Base-by-base conservation (phyloP, 2,329 filamentous ascomycete genomes). In the Talaromyces sp. region DNA sequence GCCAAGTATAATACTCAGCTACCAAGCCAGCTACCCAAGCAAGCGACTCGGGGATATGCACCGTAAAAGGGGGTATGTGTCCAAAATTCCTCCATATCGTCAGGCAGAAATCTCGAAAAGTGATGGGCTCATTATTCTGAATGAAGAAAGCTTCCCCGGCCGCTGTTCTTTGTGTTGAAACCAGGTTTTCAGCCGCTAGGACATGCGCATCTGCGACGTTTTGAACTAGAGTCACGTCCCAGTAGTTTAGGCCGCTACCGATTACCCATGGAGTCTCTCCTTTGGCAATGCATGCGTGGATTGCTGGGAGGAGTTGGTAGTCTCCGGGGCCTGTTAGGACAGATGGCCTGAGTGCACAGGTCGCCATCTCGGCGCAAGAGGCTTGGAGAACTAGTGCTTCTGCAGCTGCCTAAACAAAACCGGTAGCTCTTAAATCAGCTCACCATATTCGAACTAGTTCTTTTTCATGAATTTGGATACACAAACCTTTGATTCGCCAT, bases 61-160 rank as follows among this genome's bases (percentile, higher is more conserved):
- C 65, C 56, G 83, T 72, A 60, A 78, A 84, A 0, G 71, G 70
- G 5, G 85, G 85, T 14, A 70, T 69, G 31, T 82, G 77, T 0
- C 79, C 84, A 69, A 87, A 87, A 62, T 77, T 73, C 11, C 71
- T 73, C 79, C 79, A 82, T 52, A 81, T 74, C 9, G 75, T 75
- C 37, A 81, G 71, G 65, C 79, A 81, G 59, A 81, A 80, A 68
- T 78, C 75, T 22, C 80, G 74, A 66, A 81, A 81, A 16, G 76
- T 70, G 54, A 81, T 77, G 45, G 78, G 78, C 64, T 82, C 77
- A 65, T 82, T 79, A 67, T 81, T 82, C 63, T 80, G 78, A 24
- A 82, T 79, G 69, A 81, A 81, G 66, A 82, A 80, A 7, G 75
- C 77, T 68, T 81, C 76, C 0, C 80, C 79, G 4, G 78, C 77